Evolutionary conservation across 306 rosid genomes (phyloP).

Genomic region (Lathyrus aphaca): DNA sequence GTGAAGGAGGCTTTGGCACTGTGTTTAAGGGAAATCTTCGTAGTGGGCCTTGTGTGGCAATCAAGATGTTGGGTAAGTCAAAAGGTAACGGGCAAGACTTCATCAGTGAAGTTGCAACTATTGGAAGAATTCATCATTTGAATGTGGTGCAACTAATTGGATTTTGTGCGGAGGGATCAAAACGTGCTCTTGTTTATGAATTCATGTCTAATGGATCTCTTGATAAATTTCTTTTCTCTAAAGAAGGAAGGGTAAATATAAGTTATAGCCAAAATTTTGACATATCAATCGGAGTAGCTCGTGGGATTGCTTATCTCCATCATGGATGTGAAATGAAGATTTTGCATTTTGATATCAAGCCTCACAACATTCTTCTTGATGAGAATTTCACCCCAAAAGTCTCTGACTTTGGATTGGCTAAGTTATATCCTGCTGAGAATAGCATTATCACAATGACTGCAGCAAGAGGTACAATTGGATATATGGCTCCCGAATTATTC

Average conservation of each 20-base stretch:
- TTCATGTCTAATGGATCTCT: background rate
- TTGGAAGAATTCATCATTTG: background rate
- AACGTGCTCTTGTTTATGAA: background rate
- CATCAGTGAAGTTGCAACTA: background rate
- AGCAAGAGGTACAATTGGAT: background rate
- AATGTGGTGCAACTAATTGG: background rate
- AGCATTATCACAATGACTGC: background rate
- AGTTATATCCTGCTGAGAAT: background rate
- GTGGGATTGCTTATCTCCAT: slow-evolving; percentile 1
- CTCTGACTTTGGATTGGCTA: slow-evolving; percentile 1
- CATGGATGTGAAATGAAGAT: background rate
- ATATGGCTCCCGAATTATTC: background rate
- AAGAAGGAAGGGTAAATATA: background rate
- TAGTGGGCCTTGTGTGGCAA: background rate
- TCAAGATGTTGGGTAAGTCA: background rate
- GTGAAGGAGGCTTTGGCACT: background rate
- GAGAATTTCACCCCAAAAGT: background rate
- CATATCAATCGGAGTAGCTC: slow-evolving; percentile 1
- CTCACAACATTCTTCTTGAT: background rate
- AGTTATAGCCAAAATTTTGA: background rate
- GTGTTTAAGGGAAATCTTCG: background rate
- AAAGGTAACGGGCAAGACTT: background rate
- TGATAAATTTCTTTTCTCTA: background rate
- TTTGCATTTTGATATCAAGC: slow-evolving; percentile 6
- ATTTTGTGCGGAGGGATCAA: background rate